Evolutionary conservation across 2,329 filamentous ascomycete species (phyloP).

Genomic region (Rutstroemia sydowiana): DNA sequence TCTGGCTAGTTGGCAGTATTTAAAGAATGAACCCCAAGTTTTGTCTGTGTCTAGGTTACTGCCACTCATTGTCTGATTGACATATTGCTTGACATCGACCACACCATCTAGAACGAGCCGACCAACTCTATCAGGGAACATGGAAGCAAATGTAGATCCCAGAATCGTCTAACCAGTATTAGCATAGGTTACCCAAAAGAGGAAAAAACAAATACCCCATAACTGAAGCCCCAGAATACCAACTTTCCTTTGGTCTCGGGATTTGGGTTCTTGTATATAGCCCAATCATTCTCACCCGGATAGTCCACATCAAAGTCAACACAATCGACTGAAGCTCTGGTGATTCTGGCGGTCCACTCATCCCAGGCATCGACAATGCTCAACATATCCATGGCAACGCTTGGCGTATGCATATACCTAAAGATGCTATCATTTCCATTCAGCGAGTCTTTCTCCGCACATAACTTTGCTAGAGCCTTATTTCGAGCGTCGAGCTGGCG

Average conservation of each 20-base stretch:
- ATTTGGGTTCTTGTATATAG: neutral
- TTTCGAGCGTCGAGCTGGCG: conserved; percentile 40
- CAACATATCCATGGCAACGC: conserved; percentile 33
- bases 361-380: conserved; percentile 31
- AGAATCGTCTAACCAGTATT: too few species aligned
- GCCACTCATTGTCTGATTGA: conserved; percentile 18
- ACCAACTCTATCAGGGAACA: conserved; percentile 38
- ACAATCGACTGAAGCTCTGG: neutral
- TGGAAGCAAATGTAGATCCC: conserved; percentile 38
- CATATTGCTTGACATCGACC: conserved; percentile 25
- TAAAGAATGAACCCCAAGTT: conserved; percentile 23
- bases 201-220: conserved; percentile 29
- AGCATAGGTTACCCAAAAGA: too few species aligned
- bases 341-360: conserved; percentile 18
- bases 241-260: conserved; percentile 23
- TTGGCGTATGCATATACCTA: conserved; percentile 27
- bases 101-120: conserved; percentile 33
- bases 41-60: conserved; percentile 25
- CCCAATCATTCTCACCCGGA: neutral
- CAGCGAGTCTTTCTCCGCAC: conserved; percentile 29
- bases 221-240: conserved; percentile 44
- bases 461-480: conserved; percentile 36
- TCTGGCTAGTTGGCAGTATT: conserved; percentile 30
- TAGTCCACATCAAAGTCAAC: neutral
- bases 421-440: conserved; percentile 26